Evolutionary conservation across 1,284 basidiomycete genomes (phyloP), one percentile per base, ranked within the genome.

Genomic region (Chiua sp.): DNA sequence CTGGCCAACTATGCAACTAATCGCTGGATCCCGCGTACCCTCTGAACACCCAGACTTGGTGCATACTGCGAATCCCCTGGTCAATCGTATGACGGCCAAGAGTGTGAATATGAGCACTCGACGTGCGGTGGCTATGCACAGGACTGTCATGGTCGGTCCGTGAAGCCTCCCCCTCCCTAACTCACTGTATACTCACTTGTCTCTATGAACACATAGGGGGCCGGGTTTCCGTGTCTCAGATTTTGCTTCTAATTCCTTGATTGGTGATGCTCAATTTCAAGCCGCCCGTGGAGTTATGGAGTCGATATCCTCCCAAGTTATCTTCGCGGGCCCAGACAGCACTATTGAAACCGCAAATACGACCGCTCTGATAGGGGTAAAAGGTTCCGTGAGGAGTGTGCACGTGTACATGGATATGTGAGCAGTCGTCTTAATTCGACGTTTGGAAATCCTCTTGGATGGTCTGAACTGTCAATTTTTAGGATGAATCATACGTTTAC

Each of bases 41-140:
- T 20, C 13, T 18, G 13, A 48, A 39, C 42, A 2, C 11, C 11
- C 60, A 88, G 88, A 35, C 76, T 87, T 22, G 90, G 90, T 11
- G 87, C 91, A 3, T 90, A 87, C 75, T 93, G 91, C 65, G 87
- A 93, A 70, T 87, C 85, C 60, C 90, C 90, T 0, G 91, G 89
- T 16, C 63, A 92, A 69, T 68, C 79, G 3, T 88, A 82, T 75
- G 82, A 92, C 63, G 89, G 90, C 18, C 80, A 83, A 63, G 73
- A 80, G 5, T 92, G 91, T 68, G 84, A 88, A 23, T 80, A 83
- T 56, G 80, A 89, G 42, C 83, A 85, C 57, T 91, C 90, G 0
- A 92, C 90, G 11, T 92, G 91, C 65, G 90, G 90, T n/a, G 87
- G 85, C 46, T 82, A 75, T 53, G 84, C 81, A 3, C 68, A 89